Evolutionary conservation across 1,139 yeast genomes (phyloP), one percentile per base, ranked within the genome.

Genomic region (Pichia sp.): DNA sequence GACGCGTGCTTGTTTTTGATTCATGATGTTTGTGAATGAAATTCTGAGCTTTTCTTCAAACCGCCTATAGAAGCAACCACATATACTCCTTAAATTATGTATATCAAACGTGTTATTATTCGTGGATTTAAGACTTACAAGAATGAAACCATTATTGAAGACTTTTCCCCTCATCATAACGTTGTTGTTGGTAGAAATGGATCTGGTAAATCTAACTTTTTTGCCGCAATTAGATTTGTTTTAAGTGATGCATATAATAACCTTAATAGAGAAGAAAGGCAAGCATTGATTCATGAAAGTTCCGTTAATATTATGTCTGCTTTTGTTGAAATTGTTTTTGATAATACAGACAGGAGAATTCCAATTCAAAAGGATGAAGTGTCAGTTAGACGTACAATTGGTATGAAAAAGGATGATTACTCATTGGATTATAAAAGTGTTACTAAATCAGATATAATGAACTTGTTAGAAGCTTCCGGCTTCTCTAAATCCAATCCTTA

Each of bases 171-270:
- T 0, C 80, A 81, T 55, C 87, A 85, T 66, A 93, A 93, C 68
- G 96, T 91, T 31, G 90, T 93, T 16, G 89, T 93, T 33, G 99
- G 99, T 4, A 73, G 96, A 50, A 93, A 93, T 68, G 99, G 99
- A 18, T 87, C 96, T 9, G 99, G 99, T 18, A 93, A 93, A 68
- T 88, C 96, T 48, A 93, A 93, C 68, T 87, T 95, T 70, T 93
- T 93, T 68, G 93, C 96, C 19, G 99, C 99, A 13, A 87, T 93
- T 54, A 74, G 98, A 56, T 95, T 91, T 70, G 98, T 91, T 11
- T 70, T 93, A 42, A 86, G 96, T 51, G 97, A 91, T 67, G 96
- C 95, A 36, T 88, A 88, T 66, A 85, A 89, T 3, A 87, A 88
- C 64, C 79, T 91, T 83, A 76, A 85, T n/a, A 74, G 95, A 57